A percentile compares a stretch with the other conserved stretches of the same genome.
Conservation (phyloP, 306 rosid genomes). For the Alnus glutinosa region DNA sequence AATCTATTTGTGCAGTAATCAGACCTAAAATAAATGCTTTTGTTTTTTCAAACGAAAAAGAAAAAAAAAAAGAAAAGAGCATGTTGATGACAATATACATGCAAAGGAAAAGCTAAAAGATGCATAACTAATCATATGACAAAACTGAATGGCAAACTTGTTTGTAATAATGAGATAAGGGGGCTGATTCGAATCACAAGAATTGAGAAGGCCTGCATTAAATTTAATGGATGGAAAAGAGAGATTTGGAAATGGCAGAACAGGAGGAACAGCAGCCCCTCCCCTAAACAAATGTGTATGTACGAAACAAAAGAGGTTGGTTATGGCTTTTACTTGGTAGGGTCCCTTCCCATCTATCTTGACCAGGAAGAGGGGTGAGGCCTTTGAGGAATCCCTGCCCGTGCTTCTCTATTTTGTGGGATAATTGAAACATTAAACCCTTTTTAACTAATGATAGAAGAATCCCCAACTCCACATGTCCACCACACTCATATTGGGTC, state of each 20-base stretch:
- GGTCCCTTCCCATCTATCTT: background rate
- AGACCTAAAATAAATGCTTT: background rate
- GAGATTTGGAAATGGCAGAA: background rate
- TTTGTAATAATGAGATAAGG: background rate
- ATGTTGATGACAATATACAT: background rate
- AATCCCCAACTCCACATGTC: background rate
- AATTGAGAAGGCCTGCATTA: background rate
- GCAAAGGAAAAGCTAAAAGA: background rate
- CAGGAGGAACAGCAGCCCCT: background rate
- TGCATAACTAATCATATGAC: background rate
- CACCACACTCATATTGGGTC: background rate
- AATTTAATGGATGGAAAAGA: background rate
- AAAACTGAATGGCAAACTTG: background rate
- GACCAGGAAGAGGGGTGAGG: background rate
- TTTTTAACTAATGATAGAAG: background rate
- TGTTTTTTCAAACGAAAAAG: no score
- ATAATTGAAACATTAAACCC: background rate
- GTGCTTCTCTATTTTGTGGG: background rate
- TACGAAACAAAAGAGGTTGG: background rate
- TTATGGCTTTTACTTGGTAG: background rate
- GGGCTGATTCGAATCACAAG: background rate
- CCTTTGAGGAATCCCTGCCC: background rate
- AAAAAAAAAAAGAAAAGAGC: no score
- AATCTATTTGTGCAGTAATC: background rate
- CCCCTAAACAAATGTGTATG: background rate